These are phyloP conservation scores for Cladosporium velox DNA, from an alignment of 2,329 filamentous ascomycete genomes.

Conservation along the genomic window DNA sequence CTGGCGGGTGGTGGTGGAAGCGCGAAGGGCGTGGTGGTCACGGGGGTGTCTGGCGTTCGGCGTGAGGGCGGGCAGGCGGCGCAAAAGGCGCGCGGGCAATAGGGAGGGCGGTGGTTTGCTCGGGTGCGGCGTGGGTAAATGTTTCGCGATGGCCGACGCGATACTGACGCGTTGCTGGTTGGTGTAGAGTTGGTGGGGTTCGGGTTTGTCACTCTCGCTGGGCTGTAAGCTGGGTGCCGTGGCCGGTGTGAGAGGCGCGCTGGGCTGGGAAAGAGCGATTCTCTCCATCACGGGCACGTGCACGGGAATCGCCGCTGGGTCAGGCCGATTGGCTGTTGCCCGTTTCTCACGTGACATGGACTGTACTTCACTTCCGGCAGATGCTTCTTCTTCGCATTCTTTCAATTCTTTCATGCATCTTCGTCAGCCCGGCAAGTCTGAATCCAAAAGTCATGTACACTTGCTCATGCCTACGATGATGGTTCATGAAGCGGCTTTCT, in stretches of 20 bases:
- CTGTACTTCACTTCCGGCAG: background rate
- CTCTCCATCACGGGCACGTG: background rate
- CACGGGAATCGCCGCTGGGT: background rate
- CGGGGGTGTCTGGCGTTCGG: slow-evolving; percentile 10
- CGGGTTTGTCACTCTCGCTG: slow-evolving; percentile 1
- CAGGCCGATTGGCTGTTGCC: background rate
- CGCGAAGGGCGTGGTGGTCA: slow-evolving; percentile 18
- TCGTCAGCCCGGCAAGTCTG: background rate
- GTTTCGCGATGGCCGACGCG: slow-evolving; percentile 20
- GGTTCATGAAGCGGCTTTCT: background rate
- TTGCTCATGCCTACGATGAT: background rate
- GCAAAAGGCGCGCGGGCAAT: background rate
- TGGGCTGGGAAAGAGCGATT: background rate
- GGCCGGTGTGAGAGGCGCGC: slow-evolving; percentile 1
- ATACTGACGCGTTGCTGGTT: slow-evolving; percentile 17
- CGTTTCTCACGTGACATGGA: background rate
- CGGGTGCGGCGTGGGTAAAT: slow-evolving; percentile 16
- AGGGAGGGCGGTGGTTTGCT: slow-evolving; percentile 7
- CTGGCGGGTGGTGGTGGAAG: background rate
- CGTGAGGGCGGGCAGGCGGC: background rate
- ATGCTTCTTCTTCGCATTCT: background rate
- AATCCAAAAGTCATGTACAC: background rate
- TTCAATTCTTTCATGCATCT: background rate
- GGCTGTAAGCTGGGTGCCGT: background rate
- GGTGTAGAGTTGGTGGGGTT: slow-evolving; percentile 8